A percentile compares a stretch with the other conserved stretches of the same genome.
phyloP scores from a whole-genome alignment of 2,329 filamentous ascomycete genomes.

The Aspergillus sergii region DNA sequence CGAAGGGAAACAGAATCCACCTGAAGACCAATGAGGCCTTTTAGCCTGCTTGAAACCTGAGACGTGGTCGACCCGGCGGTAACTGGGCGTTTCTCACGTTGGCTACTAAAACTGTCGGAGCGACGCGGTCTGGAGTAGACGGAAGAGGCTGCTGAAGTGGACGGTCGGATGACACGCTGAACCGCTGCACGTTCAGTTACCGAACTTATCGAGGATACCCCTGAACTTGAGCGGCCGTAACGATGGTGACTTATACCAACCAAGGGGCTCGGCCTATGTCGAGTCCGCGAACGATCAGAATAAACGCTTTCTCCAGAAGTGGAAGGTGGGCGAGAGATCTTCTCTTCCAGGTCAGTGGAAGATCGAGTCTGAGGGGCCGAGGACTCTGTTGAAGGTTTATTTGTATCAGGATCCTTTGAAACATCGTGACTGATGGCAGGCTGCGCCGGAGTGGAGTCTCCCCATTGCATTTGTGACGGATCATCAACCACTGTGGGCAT shows the following conservation, averaged over 20 bases:
- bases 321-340: slow-evolving; percentile 28
- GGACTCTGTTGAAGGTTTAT: slow-evolving; percentile 11
- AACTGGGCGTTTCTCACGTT: slow-evolving; percentile 40
- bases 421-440: slow-evolving; percentile 11
- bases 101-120: slow-evolving; percentile 43
- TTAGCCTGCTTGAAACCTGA: slow-evolving; percentile 45
- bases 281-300: slow-evolving; percentile 31
- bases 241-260: slow-evolving; percentile 26
- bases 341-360: slow-evolving; percentile 15
- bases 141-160: slow-evolving; percentile 31
- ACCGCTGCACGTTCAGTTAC: slow-evolving; percentile 43
- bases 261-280: slow-evolving; percentile 29
- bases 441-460: slow-evolving; percentile 19
- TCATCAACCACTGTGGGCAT: slow-evolving; percentile 22
- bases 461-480: slow-evolving; percentile 31
- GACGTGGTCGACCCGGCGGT: slow-evolving; percentile 45
- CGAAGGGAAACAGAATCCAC: slow-evolving; percentile 32
- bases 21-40: slow-evolving; percentile 42
- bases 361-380: slow-evolving; percentile 10
- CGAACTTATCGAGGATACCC: slow-evolving; percentile 27
- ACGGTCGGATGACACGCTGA: slow-evolving; percentile 41
- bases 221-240: slow-evolving; percentile 22
- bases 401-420: slow-evolving; percentile 9
- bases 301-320: slow-evolving; percentile 31
- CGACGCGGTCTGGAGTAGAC: slow-evolving; percentile 34